Evolutionary conservation across 192 early-diverging fungal species (phyloP).

Genomic region (Phycomyces blakesleeanus): DNA sequence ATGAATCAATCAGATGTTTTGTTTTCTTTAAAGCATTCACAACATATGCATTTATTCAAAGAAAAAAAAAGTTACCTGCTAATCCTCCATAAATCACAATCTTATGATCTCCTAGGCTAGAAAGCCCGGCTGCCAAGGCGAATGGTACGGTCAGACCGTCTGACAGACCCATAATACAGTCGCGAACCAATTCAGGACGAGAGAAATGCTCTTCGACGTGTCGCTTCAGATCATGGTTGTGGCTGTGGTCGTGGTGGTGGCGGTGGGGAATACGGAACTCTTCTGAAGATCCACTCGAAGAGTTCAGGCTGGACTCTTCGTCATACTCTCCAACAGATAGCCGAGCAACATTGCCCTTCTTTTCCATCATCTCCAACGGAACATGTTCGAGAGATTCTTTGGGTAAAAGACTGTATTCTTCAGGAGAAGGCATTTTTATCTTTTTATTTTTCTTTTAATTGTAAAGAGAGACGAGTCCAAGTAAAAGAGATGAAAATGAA

Average conservation of each 20-base stretch:
- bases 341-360: background rate
- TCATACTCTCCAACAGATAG: background rate
- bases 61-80: conserved; percentile 51
- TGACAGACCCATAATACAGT: conserved; percentile 40
- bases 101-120: conserved; percentile 42
- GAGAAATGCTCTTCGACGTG: conserved; percentile 39
- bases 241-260: no score
- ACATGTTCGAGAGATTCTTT: background rate
- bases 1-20: no score
- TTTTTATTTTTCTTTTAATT: no score
- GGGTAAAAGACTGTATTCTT: background rate
- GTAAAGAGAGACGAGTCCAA: no score
- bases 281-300: background rate
- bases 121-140: conserved; percentile 61
- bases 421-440: background rate
- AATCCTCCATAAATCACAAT: conserved; percentile 57
- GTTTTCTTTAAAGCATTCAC: no score
- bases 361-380: background rate
- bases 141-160: conserved; percentile 55
- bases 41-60: no score
- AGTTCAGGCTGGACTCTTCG: conserved; percentile 1
- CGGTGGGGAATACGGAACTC: conserved; percentile 15
- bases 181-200: conserved; percentile 36
- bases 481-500: no score
- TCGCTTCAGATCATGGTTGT: conserved; percentile 5